Evolutionary conservation across 352 stramenopile species (phyloP).

Genomic region (Phytophthora europaea): DNA sequence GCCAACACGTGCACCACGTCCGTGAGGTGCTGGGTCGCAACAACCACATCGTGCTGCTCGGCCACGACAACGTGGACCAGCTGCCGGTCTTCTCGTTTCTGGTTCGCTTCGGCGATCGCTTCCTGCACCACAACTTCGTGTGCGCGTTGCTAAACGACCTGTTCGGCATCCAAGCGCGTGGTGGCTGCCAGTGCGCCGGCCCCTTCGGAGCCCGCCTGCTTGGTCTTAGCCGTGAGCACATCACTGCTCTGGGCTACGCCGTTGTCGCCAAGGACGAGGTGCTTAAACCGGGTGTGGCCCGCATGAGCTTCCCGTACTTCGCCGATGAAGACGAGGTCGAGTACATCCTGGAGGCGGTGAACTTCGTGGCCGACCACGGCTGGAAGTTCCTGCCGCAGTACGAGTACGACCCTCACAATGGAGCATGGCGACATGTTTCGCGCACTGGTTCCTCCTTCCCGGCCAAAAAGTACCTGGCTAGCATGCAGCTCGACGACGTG

Average conservation of each 20-base stretch:
- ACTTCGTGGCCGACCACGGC: constrained; percentile 94
- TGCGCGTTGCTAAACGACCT: constrained; percentile 98
- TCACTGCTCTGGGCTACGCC: constrained; percentile 82
- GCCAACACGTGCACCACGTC: constrained; percentile 49
- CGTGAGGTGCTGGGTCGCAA: constrained; percentile 55
- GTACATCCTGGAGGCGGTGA: constrained; percentile 94
- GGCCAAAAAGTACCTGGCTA: constrained; percentile 36
- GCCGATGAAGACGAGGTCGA: constrained; percentile 86
- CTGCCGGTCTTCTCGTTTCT: constrained; percentile 97
- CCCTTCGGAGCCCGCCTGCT: constrained; percentile 95
- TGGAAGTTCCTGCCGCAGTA: constrained; percentile 96
- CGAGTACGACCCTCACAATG: constrained; percentile 94
- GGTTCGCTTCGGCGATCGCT: constrained; percentile 87
- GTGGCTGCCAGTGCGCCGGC: constrained; percentile 89
- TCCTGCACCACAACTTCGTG: constrained; percentile 99
- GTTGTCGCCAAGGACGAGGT: constrained; percentile 94
- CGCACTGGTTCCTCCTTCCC: constrained; percentile 24
- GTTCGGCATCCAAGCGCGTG: constrained; percentile 94
- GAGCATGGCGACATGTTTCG: constrained; percentile 89
- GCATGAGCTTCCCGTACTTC: constrained; percentile 94
- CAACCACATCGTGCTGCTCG: constrained; percentile 90
- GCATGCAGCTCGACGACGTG: constrained; percentile 41
- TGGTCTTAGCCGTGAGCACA: constrained; percentile 83
- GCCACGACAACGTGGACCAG: constrained; percentile 55
- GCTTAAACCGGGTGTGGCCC: constrained; percentile 95